A percentile compares a stretch with the other conserved stretches of the same genome.
Conservation (phyloP, 176 grass and related monocot genomes). For the Themeda triandra region DNA sequence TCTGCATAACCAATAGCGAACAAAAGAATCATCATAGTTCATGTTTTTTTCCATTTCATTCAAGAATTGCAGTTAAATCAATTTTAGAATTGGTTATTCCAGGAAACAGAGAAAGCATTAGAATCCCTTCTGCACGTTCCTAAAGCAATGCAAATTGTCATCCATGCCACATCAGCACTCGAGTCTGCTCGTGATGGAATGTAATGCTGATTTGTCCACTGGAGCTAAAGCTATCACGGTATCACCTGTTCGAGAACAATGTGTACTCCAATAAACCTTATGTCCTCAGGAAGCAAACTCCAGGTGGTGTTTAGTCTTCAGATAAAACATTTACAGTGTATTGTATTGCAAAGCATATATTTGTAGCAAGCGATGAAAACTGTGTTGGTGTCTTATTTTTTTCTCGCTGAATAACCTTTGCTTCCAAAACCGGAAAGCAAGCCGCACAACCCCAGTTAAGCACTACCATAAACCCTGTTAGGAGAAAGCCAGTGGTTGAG, state of each 20-base stretch:
- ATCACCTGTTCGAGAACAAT: neutral
- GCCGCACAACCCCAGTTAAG: neutral
- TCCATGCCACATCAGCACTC: neutral
- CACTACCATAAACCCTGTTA: neutral
- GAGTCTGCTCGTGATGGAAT: neutral
- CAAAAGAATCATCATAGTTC: neutral
- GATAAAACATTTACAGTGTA: neutral
- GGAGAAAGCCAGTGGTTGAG: neutral
- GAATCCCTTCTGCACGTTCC: neutral
- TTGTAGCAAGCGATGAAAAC: neutral
- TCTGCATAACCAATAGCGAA: neutral
- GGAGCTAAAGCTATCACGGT: conserved; percentile 1
- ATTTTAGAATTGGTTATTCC: neutral
- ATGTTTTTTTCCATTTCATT: neutral
- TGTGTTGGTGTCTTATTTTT: neutral
- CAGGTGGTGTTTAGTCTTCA: neutral
- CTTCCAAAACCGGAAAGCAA: neutral
- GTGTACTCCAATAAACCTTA: neutral
- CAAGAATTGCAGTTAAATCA: neutral
- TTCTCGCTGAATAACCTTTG: neutral
- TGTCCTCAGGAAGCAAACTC: neutral
- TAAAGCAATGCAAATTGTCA: neutral
- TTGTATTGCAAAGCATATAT: neutral
- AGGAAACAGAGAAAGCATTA: neutral
- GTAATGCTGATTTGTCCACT: neutral